A percentile compares a stretch with the other conserved stretches of the same genome.
These are phyloP conservation scores for Eutypella sp. DNA, from an alignment of 2,329 filamentous ascomycete genomes.

Conservation along the genomic window DNA sequence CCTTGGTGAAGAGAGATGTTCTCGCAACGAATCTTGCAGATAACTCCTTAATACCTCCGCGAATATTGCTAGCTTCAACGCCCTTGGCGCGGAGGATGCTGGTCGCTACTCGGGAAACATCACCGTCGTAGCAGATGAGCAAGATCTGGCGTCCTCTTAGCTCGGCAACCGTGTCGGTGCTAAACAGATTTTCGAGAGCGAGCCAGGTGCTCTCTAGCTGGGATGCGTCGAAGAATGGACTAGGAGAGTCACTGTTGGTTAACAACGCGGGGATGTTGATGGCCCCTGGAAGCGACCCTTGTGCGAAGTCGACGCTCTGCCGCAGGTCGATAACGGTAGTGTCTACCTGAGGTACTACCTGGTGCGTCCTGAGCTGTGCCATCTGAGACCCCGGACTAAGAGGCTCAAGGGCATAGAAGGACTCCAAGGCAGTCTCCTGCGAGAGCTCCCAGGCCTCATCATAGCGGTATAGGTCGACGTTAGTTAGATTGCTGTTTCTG, in stretches of 20 bases:
- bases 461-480: slow-evolving; percentile 49
- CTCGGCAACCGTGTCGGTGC: slow-evolving; percentile 11
- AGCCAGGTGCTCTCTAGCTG: slow-evolving; percentile 20
- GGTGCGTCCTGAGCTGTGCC: slow-evolving; percentile 19
- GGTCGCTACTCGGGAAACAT: slow-evolving; percentile 48
- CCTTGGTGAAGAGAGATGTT: neutral
- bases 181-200: slow-evolving; percentile 26
- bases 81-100: slow-evolving; percentile 49
- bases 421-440: slow-evolving; percentile 25
- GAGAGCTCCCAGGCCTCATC: slow-evolving; percentile 47
- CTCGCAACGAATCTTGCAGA: neutral
- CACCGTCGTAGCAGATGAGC: slow-evolving; percentile 49
- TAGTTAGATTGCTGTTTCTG: slow-evolving; percentile 34
- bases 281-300: slow-evolving; percentile 38
- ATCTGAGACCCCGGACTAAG: slow-evolving; percentile 5
- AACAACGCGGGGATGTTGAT: slow-evolving; percentile 39
- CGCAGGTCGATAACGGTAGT: slow-evolving; percentile 41
- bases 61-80: slow-evolving; percentile 27
- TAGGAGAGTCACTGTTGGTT: slow-evolving; percentile 23
- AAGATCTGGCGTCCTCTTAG: slow-evolving; percentile 33
- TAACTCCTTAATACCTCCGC: neutral
- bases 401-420: slow-evolving; percentile 25
- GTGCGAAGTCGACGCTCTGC: slow-evolving; percentile 34
- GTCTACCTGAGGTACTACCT: slow-evolving; percentile 14
- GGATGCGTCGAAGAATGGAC: slow-evolving; percentile 35